Conservation (phyloP, 176 grass and related monocot species). For the Oryza nivara region DNA sequence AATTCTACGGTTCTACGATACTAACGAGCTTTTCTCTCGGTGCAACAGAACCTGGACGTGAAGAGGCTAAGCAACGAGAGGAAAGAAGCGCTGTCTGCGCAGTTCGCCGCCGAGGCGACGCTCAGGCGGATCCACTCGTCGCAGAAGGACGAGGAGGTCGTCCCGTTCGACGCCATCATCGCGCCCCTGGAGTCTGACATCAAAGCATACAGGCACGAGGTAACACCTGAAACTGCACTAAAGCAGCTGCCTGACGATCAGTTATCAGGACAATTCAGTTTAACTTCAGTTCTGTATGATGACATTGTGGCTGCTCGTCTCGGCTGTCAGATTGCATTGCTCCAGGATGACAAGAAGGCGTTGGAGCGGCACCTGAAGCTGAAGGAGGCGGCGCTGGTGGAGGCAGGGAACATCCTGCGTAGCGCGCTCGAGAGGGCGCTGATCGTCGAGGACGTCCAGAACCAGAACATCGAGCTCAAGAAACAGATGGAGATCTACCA, state of each 20-base stretch:
- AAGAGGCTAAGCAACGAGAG: conserved; percentile 71
- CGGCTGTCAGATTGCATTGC: conserved; percentile 61
- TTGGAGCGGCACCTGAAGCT: conserved; percentile 74
- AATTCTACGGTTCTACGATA: background rate
- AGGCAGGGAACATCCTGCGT: conserved; percentile 75
- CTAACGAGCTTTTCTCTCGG: background rate
- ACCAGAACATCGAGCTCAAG: conserved; percentile 83
- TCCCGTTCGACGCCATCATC: conserved; percentile 79
- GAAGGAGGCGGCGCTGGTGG: conserved; percentile 82
- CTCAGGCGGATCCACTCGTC: conserved; percentile 72
- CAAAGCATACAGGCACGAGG: conserved; percentile 75
- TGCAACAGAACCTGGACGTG: conserved; percentile 79
- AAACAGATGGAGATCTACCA: conserved; percentile 91
- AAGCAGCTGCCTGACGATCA: background rate
- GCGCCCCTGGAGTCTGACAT: conserved; percentile 88
- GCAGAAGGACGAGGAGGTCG: conserved; percentile 75
- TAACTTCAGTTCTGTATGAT: background rate
- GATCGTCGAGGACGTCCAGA: conserved; percentile 85
- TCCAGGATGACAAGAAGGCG: conserved; percentile 87
- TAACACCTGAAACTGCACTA: conserved; percentile 22
- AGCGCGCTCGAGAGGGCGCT: conserved; percentile 81
- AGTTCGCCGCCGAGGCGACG: conserved; percentile 77
- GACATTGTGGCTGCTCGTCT: background rate
- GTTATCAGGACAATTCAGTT: too few relatives aligned
- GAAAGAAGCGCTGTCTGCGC: conserved; percentile 78